Percentiles rank a stretch among this genome's conserved stretches.
These are phyloP conservation scores for Chytridium lagenaria DNA, from an alignment of 371 early-diverging fungal species.

Conservation along the genomic window DNA sequence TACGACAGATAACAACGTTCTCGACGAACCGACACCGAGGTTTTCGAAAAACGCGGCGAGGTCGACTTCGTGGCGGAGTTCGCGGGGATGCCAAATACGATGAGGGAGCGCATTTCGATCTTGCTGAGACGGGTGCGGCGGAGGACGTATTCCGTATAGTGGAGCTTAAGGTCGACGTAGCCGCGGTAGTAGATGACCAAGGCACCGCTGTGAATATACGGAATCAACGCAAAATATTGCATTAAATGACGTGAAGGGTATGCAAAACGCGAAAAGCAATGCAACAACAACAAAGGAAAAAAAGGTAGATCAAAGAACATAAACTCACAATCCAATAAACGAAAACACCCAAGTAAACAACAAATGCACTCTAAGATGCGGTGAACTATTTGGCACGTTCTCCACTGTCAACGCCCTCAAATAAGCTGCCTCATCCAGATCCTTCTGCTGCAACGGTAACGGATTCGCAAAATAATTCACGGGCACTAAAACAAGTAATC, in stretches of 20 bases:
- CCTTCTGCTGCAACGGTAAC: not conserved
- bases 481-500: slow-evolving; percentile 45
- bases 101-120: slow-evolving; percentile 54
- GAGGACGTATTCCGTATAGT: slow-evolving; percentile 49
- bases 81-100: slow-evolving; percentile 54
- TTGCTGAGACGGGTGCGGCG: slow-evolving; percentile 50
- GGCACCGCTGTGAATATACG: slow-evolving; percentile 34
- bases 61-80: slow-evolving; percentile 55
- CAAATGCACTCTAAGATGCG: slow-evolving; percentile 44
- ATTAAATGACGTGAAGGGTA: not conserved
- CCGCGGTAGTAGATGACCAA: slow-evolving; percentile 46
- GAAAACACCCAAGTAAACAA: slow-evolving; percentile 50
- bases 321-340: slow-evolving; percentile 26
- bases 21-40: slow-evolving; percentile 56
- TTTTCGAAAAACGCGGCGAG: slow-evolving; percentile 51
- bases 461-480: slow-evolving; percentile 50
- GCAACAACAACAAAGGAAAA: slow-evolving; percentile 11
- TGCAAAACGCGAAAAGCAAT: not conserved
- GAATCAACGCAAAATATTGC: slow-evolving; percentile 5
- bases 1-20: slow-evolving; percentile 55
- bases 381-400: slow-evolving; percentile 52
- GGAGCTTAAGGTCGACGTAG: slow-evolving; percentile 45
- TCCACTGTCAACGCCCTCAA: slow-evolving; percentile 46
- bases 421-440: slow-evolving; percentile 22
- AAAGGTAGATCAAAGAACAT: too few relatives aligned